Base-by-base conservation (phyloP, 306 rosid species). In the Hippophae gyantsensis region DNA sequence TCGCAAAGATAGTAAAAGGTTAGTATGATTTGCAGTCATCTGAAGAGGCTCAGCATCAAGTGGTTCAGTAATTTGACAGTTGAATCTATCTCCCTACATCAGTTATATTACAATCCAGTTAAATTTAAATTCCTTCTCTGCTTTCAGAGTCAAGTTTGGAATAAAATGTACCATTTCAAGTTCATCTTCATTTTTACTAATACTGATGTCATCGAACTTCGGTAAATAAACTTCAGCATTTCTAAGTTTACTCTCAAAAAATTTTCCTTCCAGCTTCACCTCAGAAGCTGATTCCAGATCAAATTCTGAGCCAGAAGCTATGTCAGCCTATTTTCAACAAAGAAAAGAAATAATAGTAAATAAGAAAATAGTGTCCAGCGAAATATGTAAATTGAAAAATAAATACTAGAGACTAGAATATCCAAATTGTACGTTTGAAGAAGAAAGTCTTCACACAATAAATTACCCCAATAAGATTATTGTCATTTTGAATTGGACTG, bases 1-100 rank as follows among this genome's bases (percentile, higher is more conserved):
- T 49, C 98, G 80, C 60, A 90, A 73, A 76, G 77, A 74, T 70
- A 69, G 79, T 66, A 67, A 74, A 47, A 74, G 69, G 57, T 62
- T 60, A 54, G 78, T 70, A 56, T 78, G 54, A 43, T 70, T 67
- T 76, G 78, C 82, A 62, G 62, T 65, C 14, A 46, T 64, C 58
- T 70, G 77, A 69, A 42, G 57, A 57, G 76, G 80, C 61, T 60
- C 78, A 54, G 46, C 47, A 42, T 67, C 77, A 73, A 72, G 68
- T 70, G 58, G 65, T 65, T 75, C 69, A 6, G 18, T 52, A 61
- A 68, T 57, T 56, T 53, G 63, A 68, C 68, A 63, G 44, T 57
- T 43, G 42, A 65, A 52, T 44, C 62, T 58, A 56, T 66, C 61
- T 63, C 67, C 89, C 89, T 81, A 87, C 62, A 71, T 62, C 60